Percentiles rank a stretch among this genome's conserved stretches.
Conservation (phyloP, 768 basidiomycete species). For the Leccinellum rugosiceps region DNA sequence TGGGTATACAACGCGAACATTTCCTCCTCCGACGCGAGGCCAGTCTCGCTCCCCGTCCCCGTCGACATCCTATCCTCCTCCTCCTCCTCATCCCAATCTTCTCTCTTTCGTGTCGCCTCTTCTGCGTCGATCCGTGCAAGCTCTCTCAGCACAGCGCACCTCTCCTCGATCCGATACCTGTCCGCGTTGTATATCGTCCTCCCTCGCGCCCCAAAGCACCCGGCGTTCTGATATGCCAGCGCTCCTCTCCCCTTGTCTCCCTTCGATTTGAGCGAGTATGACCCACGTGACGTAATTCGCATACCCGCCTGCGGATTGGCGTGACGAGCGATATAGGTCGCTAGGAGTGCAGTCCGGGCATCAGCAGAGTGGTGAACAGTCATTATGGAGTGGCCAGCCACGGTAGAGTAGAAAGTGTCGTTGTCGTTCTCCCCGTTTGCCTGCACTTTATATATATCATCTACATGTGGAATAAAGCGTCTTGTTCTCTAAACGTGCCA, state of each 20-base stretch:
- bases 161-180: too few species aligned
- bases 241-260: neutral
- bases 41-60: neutral
- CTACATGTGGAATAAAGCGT: slow-evolving; percentile 20
- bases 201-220: slow-evolving; percentile 16
- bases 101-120: slow-evolving; percentile 9
- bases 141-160: slow-evolving; percentile 1
- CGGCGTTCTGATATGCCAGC: neutral
- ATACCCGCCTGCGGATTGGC: slow-evolving; percentile 19
- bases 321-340: slow-evolving; percentile 25
- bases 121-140: slow-evolving; percentile 21
- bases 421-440: neutral
- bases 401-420: neutral
- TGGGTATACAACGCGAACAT: slow-evolving; percentile 43
- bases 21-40: neutral
- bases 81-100: neutral
- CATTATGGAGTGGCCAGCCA: slow-evolving; percentile 9
- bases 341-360: slow-evolving; percentile 32
- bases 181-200: slow-evolving; percentile 30
- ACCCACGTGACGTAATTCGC: neutral
- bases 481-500: neutral
- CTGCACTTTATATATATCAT: slow-evolving; percentile 25
- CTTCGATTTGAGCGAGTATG: neutral
- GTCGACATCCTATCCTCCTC: neutral
- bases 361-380: slow-evolving; percentile 31